Percentiles rank a stretch among this genome's conserved stretches.
phyloP scores from a whole-genome alignment of 2,329 filamentous ascomycete species.

The Ceratocystis colombiana region DNA sequence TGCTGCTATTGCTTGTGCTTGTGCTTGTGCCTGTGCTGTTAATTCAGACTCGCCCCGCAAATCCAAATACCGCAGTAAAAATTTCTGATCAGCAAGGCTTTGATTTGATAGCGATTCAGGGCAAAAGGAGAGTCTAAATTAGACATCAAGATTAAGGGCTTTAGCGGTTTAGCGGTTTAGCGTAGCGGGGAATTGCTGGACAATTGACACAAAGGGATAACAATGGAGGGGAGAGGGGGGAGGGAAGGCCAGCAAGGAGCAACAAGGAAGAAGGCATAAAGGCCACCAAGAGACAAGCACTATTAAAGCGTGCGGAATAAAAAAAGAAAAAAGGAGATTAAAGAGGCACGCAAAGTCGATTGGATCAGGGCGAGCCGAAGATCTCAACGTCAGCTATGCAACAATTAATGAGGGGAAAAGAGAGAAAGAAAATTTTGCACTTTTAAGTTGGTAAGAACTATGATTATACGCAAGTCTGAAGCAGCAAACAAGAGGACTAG shows the following conservation, averaged over 20 bases:
- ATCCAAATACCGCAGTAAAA: not conserved
- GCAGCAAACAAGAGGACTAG: not conserved
- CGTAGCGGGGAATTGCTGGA: constrained; percentile 6
- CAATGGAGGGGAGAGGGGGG: not conserved
- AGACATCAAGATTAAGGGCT: not conserved
- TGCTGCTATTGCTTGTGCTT: not conserved
- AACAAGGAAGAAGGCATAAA: constrained; percentile 7
- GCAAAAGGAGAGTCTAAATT: constrained; percentile 12
- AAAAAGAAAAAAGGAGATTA: not conserved
- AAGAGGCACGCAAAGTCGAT: not conserved
- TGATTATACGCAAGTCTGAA: not conserved
- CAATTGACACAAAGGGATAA: constrained; percentile 14
- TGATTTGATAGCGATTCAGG: not conserved
- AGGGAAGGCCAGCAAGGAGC: not conserved
- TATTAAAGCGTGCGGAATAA: not conserved
- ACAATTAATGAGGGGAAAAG: not conserved
- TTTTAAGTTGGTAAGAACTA: not conserved
- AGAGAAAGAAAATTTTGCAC: constrained; percentile 1
- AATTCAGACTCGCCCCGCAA: constrained; percentile 1
- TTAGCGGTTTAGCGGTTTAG: not conserved
- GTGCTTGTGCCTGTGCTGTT: not conserved
- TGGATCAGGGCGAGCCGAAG: not conserved
- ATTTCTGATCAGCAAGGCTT: not conserved
- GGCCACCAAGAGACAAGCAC: not conserved
- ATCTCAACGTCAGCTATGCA: not conserved